Conservation (phyloP, 106 monocot genomes). For the Triglochin maritima region DNA sequence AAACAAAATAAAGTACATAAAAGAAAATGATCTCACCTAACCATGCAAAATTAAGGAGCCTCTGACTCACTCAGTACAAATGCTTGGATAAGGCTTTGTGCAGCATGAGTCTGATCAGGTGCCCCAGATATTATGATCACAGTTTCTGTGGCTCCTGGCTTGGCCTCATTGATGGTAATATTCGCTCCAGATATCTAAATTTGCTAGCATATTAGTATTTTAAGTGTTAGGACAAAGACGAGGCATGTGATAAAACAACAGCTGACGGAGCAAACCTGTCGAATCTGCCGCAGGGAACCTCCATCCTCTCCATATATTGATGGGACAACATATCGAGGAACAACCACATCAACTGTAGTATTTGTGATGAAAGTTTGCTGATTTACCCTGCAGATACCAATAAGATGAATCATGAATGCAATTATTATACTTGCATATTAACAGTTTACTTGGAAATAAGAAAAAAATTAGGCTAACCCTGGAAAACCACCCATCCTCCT, state of each 20-base stretch:
- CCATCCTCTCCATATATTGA: conserved; percentile 92
- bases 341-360: conserved; percentile 72
- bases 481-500: conserved; percentile 37
- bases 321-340: conserved; percentile 61
- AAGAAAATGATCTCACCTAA: conserved; percentile 3
- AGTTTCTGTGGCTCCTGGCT: conserved; percentile 73
- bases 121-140: conserved; percentile 77
- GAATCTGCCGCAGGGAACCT: conserved; percentile 50
- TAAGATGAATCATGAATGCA: neutral
- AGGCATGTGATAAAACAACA: neutral
- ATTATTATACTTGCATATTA: neutral
- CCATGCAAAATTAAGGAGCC: conserved; percentile 21
- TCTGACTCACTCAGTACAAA: conserved; percentile 71
- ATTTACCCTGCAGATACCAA: conserved; percentile 32
- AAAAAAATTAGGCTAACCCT: conserved; percentile 24
- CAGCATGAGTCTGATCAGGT: conserved; percentile 93
- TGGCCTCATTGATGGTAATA: conserved; percentile 75
- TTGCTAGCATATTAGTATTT: neutral
- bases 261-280: conserved; percentile 42
- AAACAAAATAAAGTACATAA: neutral
- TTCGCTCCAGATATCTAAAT: conserved; percentile 91
- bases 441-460: neutral
- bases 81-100: conserved; percentile 93
- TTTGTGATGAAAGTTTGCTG: conserved; percentile 44
- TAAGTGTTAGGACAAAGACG: neutral